Evolutionary conservation across 441 rosid genomes (phyloP).

Genomic region (Jatropha podagrica): DNA sequence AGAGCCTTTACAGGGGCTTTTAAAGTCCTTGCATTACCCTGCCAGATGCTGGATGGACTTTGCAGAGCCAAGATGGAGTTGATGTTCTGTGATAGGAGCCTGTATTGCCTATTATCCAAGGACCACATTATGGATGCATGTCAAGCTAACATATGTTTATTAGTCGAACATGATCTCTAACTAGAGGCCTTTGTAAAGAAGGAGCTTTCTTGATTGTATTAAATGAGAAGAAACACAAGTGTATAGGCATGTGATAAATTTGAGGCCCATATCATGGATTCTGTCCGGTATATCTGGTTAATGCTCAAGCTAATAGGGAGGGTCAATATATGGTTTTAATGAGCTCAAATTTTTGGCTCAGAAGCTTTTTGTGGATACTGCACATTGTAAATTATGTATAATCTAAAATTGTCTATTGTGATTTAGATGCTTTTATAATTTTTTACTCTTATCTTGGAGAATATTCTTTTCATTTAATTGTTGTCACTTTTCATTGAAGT

Average conservation of each 20-base stretch:
- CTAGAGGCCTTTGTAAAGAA: background rate
- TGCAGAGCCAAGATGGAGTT: background rate
- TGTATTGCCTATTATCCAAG: background rate
- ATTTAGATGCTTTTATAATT: background rate
- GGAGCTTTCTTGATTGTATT: background rate
- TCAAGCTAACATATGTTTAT: background rate
- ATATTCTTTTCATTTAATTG: background rate
- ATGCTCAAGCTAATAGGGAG: background rate
- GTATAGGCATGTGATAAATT: background rate
- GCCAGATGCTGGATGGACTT: background rate
- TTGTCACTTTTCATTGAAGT: background rate
- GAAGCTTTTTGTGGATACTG: background rate
- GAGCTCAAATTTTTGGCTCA: too few relatives aligned
- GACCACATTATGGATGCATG: background rate
- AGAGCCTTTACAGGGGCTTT: background rate
- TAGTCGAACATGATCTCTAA: constrained; percentile 1
- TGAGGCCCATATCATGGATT: background rate
- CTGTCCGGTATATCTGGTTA: background rate
- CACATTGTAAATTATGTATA: background rate
- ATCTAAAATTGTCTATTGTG: background rate
- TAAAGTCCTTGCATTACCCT: background rate
- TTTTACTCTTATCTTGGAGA: background rate
- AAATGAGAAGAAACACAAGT: background rate
- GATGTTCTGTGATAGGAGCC: background rate
- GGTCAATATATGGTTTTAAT: too few relatives aligned